These are phyloP conservation scores for Trypanosoma congolense DNA, from an alignment of 208 protist genomes.

Conservation along the genomic window DNA sequence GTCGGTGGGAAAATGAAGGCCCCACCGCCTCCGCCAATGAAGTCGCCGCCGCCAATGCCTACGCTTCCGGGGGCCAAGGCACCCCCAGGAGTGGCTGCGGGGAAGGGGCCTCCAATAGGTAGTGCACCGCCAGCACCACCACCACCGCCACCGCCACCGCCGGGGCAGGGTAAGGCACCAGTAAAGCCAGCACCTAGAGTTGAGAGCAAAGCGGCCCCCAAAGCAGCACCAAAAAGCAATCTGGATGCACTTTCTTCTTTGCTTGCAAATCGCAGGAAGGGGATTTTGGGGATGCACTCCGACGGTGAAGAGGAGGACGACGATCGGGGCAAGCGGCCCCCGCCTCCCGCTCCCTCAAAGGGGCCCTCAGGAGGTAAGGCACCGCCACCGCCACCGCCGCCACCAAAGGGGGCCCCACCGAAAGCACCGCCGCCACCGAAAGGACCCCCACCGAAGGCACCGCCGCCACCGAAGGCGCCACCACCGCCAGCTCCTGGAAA, in stretches of 20 bases:
- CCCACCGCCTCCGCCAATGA: conserved; percentile 1
- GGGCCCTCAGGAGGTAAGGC: not conserved
- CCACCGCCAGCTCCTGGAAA: conserved; percentile 20
- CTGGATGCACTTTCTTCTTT: conserved; percentile 23
- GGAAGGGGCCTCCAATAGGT: not conserved
- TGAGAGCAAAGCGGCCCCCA: not conserved
- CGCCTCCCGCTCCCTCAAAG: conserved; percentile 3
- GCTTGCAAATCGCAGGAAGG: conserved; percentile 27
- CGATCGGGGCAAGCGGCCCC: not conserved
- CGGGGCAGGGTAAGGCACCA: conserved; percentile 5
- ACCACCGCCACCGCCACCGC: conserved; percentile 9
- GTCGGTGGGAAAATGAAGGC: conserved; percentile 11
- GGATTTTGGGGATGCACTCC: conserved; percentile 32
- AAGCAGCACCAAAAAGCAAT: conserved; percentile 21
- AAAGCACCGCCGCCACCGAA: conserved; percentile 6
- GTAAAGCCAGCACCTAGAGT: conserved; percentile 2
- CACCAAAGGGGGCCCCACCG: not conserved
- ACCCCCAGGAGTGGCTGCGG: not conserved
- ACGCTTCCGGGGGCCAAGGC: not conserved
- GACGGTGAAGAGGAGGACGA: conserved; percentile 25
- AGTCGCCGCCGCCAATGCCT: not conserved
- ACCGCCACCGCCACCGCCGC: conserved; percentile 15
- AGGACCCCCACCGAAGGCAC: not conserved
- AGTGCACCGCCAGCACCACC: conserved; percentile 21
- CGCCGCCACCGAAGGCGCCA: conserved; percentile 7